Conservation (phyloP, 1,139 yeast species). For the Protomyces gravidus region DNA sequence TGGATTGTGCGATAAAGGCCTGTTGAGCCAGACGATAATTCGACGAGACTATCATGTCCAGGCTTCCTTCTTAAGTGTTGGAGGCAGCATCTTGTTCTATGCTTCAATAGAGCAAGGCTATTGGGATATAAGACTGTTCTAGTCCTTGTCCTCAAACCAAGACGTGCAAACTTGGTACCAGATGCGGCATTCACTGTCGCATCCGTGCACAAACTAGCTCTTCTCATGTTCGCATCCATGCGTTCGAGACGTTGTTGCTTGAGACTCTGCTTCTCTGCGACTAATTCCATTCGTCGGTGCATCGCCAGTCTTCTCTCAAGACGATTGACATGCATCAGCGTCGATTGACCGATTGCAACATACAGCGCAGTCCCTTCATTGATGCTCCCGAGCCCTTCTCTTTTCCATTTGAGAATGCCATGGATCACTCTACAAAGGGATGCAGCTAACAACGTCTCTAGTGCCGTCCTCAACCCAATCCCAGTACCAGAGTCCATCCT, state of each 20-base stretch:
- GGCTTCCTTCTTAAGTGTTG: no score
- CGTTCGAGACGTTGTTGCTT: constrained; percentile 20
- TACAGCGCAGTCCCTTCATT: constrained; percentile 1
- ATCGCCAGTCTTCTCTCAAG: background rate
- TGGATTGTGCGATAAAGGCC: no score
- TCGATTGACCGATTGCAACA: background rate
- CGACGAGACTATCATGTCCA: no score
- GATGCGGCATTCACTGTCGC: no score
- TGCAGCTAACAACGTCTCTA: constrained; percentile 28
- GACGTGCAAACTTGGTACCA: constrained; percentile 4
- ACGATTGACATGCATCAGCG: background rate
- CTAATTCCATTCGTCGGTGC: constrained; percentile 23
- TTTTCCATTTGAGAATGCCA: constrained; percentile 1
- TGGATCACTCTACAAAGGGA: constrained; percentile 21
- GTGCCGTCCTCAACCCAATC: constrained; percentile 38
- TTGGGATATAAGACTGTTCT: constrained; percentile 21
- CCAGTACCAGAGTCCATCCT: constrained; percentile 86
- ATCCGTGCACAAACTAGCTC: background rate
- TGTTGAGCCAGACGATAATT: no score
- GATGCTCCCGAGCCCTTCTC: background rate
- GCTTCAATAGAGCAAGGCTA: constrained; percentile 1
- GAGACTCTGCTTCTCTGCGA: constrained; percentile 23
- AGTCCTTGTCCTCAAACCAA: constrained; percentile 18
- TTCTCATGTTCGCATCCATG: background rate
- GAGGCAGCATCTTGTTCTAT: background rate